Conservation (phyloP, 108 stramenopile species). For the Parmales sp. region DNA sequence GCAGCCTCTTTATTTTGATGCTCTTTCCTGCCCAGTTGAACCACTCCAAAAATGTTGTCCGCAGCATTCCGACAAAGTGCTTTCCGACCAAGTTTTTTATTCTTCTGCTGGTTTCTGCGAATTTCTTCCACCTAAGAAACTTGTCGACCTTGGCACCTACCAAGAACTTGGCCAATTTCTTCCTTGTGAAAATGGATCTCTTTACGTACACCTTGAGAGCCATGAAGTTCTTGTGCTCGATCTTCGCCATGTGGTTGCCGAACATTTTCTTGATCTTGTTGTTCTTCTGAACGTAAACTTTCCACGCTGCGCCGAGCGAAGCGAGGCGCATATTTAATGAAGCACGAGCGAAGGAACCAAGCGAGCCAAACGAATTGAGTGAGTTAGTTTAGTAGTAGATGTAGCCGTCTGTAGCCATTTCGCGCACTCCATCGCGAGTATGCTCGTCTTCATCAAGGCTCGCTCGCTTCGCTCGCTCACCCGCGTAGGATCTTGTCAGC, state of each 20-base stretch:
- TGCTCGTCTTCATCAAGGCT: too few species aligned
- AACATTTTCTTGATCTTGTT: background rate
- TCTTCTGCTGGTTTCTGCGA: background rate
- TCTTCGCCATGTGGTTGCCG: background rate
- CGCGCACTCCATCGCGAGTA: too few species aligned
- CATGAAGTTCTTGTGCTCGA: background rate
- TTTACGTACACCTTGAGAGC: background rate
- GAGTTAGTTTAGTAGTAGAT: too few species aligned
- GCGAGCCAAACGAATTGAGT: too few species aligned
- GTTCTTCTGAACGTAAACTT: background rate
- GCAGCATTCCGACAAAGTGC: background rate
- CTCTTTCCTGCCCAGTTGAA: background rate
- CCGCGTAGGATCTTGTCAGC: background rate
- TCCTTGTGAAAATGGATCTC: background rate
- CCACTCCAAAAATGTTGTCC: background rate
- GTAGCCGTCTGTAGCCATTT: too few species aligned
- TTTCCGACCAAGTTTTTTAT: background rate
- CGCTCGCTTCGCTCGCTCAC: too few species aligned
- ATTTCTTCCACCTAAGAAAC: background rate
- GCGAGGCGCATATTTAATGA: too few species aligned
- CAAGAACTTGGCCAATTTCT: background rate
- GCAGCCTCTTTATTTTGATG: background rate
- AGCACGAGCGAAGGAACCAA: too few species aligned
- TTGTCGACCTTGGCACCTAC: background rate
- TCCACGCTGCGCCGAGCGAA: too few species aligned